Base-by-base conservation (phyloP, 805 yeast genomes). In the Starmerella bacillaris region DNA sequence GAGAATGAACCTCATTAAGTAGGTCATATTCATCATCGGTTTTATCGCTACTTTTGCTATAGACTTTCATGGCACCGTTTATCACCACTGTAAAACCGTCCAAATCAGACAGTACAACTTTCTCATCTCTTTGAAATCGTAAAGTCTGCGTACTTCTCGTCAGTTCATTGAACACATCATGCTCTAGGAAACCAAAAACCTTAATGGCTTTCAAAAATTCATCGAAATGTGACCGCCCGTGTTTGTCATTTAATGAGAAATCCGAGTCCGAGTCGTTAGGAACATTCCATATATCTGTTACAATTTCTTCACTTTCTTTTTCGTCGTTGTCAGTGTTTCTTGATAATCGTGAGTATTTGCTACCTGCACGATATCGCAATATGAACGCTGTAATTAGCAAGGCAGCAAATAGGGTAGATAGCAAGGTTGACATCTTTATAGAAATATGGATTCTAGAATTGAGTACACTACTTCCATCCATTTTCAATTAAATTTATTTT, bases 111-210 rank as follows among this genome's bases (percentile, higher is more conserved):
- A 86, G 56, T 33, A 72, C 64, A 22, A 89, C 57, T 7, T 77
- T 65, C 51, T 86, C 96, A 24, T 80, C 86, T 4, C 69, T 66
- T 19, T 73, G 73, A 26, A 86, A 53, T 40, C 78, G 76, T 50
- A 80, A 82, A 1, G 96, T 86, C 36, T 79, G 79, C 80, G 86
- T 82, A 41, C 77, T 77, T 50, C 78, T 75, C 3, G 96, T 84
- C 46, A 86, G 65, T 49, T 84, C 96, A 51, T 84, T 92, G 54
- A 86, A 84, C 1, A 86, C 94, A 2, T 79, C 77, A 41, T 75
- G 67, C 45, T 86, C 96, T 33, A 86, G 62, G 54, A 86, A 86
- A 2, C 96, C 96, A 59, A 86, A 89, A 5, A 89, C 77, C 55
- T 82, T 83, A 43, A 89, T 79, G 3, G 94, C 96, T 34, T 79